Evolutionary conservation across 2,329 filamentous ascomycete species (phyloP).

Genomic region (Pseudogymnoascus sp.): DNA sequence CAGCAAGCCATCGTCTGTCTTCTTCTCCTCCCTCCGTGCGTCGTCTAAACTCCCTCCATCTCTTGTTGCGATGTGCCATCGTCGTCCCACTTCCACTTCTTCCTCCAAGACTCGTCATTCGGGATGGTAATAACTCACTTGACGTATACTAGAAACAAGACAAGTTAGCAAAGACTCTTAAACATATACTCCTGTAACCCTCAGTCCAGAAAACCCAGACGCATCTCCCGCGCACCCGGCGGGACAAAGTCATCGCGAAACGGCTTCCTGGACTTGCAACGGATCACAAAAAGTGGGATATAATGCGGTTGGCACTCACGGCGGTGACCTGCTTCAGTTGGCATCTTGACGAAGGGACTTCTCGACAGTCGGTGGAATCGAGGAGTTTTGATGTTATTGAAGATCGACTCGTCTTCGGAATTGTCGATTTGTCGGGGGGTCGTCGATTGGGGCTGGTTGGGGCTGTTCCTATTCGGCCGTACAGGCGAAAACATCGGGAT

Average conservation of each 20-base stretch:
- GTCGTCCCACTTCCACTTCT: not conserved
- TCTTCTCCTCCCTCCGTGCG: slow-evolving; percentile 8
- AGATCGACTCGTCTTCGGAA: slow-evolving; percentile 5
- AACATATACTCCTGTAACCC: slow-evolving; percentile 9
- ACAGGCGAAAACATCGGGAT: not conserved
- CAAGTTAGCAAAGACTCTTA: slow-evolving; percentile 24
- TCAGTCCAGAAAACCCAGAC: not conserved
- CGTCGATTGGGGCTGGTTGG: slow-evolving; percentile 1
- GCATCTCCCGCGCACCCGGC: not conserved
- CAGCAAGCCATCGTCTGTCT: slow-evolving; percentile 14
- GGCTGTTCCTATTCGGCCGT: slow-evolving; percentile 4
- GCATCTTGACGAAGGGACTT: slow-evolving; percentile 60
- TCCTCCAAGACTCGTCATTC: not conserved
- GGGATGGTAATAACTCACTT: slow-evolving; percentile 56
- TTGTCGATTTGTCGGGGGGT: slow-evolving; percentile 3
- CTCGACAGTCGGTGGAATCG: slow-evolving; percentile 37
- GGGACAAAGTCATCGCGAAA: slow-evolving; percentile 10
- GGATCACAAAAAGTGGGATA: slow-evolving; percentile 11
- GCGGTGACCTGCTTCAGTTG: slow-evolving; percentile 82
- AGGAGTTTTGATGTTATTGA: slow-evolving; percentile 18
- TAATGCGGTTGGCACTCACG: slow-evolving; percentile 49
- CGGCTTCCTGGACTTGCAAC: not conserved
- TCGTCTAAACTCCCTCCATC: slow-evolving; percentile 11
- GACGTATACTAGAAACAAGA: slow-evolving; percentile 60
- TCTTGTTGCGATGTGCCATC: slow-evolving; percentile 5